These are phyloP conservation scores for Aspergillus melleus DNA, from an alignment of 2,329 filamentous ascomycete genomes.

Conservation along the genomic window DNA sequence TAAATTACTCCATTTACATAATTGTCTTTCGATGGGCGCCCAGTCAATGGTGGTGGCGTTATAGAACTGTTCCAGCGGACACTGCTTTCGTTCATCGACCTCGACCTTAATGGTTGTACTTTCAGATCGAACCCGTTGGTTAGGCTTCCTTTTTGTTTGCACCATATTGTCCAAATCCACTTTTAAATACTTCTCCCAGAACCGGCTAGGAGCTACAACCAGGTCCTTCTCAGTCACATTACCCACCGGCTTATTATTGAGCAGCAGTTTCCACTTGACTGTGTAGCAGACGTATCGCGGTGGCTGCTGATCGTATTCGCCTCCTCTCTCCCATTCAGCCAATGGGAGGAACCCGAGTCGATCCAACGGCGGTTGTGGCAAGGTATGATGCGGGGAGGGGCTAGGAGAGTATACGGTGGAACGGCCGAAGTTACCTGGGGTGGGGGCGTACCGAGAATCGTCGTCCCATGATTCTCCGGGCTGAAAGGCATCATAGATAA, in stretches of 20 bases:
- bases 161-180: conserved; percentile 15
- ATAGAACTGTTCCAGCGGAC: conserved; percentile 12
- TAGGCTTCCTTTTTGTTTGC: conserved; percentile 14
- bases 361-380: conserved; percentile 6
- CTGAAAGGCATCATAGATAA: conserved; percentile 10
- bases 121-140: conserved; percentile 16
- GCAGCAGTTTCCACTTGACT: conserved; percentile 25
- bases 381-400: conserved; percentile 13
- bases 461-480: conserved; percentile 9
- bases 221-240: conserved; percentile 25
- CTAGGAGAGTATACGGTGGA: conserved; percentile 10
- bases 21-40: conserved; percentile 15
- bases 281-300: conserved; percentile 24
- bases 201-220: conserved; percentile 23
- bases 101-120: conserved; percentile 13
- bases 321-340: conserved; percentile 15
- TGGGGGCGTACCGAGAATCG: conserved; percentile 10
- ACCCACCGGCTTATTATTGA: conserved; percentile 23
- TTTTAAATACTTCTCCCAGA: conserved; percentile 19
- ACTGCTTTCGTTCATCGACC: conserved; percentile 3
- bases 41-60: conserved; percentile 13
- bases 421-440: conserved; percentile 9
- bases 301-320: conserved; percentile 22
- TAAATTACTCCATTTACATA: conserved; percentile 18
- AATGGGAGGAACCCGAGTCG: conserved; percentile 15